Evolutionary conservation across 768 basidiomycete genomes (phyloP).

Genomic region (Collybiopsis luxurians): DNA sequence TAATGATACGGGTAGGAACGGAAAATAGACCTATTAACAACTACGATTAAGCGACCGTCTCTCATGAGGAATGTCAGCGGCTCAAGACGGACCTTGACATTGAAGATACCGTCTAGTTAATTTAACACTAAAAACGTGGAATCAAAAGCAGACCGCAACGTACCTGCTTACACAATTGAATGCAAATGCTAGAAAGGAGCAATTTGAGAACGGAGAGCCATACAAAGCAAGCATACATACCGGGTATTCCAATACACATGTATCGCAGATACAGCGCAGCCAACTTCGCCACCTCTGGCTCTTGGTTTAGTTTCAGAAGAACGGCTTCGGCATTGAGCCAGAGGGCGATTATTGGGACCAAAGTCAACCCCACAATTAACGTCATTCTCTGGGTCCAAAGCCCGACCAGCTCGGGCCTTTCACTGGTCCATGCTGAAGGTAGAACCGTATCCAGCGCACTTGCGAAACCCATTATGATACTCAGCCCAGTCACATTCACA

Average conservation of each 20-base stretch:
- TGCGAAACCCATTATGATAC: constrained; percentile 77
- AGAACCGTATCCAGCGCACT: constrained; percentile 91
- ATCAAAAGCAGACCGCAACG: constrained; percentile 15
- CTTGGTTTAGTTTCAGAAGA: constrained; percentile 73
- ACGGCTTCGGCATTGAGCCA: constrained; percentile 87
- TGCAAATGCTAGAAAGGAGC: constrained; percentile 36
- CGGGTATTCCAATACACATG: constrained; percentile 76
- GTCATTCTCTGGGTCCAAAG: constrained; percentile 88
- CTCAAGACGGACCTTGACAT: constrained; percentile 41
- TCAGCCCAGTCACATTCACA: constrained; percentile 69
- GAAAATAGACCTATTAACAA: constrained; percentile 37
- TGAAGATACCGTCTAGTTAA: constrained; percentile 46
- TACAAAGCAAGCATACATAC: constrained; percentile 23
- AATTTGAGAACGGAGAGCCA: not conserved
- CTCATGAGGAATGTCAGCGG: not conserved
- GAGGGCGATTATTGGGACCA: constrained; percentile 45
- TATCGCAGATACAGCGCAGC: constrained; percentile 78
- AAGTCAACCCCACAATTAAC: not conserved
- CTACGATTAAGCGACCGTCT: not conserved
- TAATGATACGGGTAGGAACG: constrained; percentile 58
- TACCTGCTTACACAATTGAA: constrained; percentile 51
- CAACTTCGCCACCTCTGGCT: constrained; percentile 77
- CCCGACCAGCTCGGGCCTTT: constrained; percentile 80
- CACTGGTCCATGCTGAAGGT: constrained; percentile 92
- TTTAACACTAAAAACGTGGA: not conserved